Evolutionary conservation across 2,329 filamentous ascomycete species (phyloP), one percentile per base, ranked within the genome.

Genomic region (Calonectria henricotiae): DNA sequence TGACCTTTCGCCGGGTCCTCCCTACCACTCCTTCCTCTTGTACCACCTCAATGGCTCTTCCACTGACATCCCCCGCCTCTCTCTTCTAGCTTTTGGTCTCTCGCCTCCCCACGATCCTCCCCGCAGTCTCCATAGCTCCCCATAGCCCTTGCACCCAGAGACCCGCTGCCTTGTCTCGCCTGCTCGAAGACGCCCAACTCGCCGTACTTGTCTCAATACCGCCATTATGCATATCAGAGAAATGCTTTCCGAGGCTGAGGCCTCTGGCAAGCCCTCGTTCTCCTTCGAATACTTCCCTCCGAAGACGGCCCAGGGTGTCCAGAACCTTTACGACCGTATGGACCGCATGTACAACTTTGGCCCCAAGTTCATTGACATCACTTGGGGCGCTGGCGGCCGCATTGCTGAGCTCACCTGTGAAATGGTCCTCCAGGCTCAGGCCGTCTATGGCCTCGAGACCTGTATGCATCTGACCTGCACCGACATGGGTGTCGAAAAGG

Each of bases 271-370:
- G 79, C 93, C 95, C 68, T 96, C 95, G 80, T 98, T 98, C 88
- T 99, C 96, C 70, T 99, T 99, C 86, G 96, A 99, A 84, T 99
- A 98, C 88, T 99, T 99, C 85, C 96, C 96, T 62, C 96, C 96
- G 44, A 99, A 99, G 87, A 99, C 96, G 8, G 93, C 94, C 12
- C 94, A 96, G 85, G 96, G 96, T 88, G 96, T 99, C 13, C 96
- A 99, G 86, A 99, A 99, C 83, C 91, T 99, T 69, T 99, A 99
- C 88, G 96, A 99, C 78, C 94, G 96, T 77, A 98, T 99, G 94
- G 96, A 99, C 85, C 95, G 95, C 84, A 99, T 99, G 96, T 95
- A 98, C 84, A 90, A 92, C 79, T 90, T 97, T 73, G 96, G 95
- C 1, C 96, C 96, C 73, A 93, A 95, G 79, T 99, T 99, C 86